Conservation (phyloP, 495 filamentous ascomycete species). For the Bryoglossum gracile region DNA sequence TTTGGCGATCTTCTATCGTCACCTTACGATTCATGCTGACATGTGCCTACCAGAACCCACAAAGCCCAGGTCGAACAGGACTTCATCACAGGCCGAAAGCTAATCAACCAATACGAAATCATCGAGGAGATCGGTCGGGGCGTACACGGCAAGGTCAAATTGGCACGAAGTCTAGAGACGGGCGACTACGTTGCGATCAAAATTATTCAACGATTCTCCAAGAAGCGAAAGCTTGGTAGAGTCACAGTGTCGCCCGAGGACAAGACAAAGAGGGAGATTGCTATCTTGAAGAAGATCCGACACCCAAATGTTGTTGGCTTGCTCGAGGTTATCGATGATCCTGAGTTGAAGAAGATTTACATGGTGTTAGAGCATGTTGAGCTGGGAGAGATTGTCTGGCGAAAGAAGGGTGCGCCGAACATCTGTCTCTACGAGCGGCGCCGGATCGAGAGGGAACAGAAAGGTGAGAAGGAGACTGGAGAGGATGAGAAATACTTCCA, state of each 20-base stretch:
- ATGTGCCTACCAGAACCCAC: slow-evolving; percentile 53
- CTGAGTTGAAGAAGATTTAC: slow-evolving; percentile 92
- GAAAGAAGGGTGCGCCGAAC: slow-evolving; percentile 71
- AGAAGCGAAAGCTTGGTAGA: slow-evolving; percentile 79
- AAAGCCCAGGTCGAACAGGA: slow-evolving; percentile 85
- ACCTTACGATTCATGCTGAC: slow-evolving; percentile 7
- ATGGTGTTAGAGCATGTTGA: slow-evolving; percentile 94
- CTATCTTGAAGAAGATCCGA: slow-evolving; percentile 94
- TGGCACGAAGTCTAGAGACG: slow-evolving; percentile 70
- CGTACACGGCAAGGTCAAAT: slow-evolving; percentile 94
- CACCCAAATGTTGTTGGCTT: slow-evolving; percentile 93
- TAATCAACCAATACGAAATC: slow-evolving; percentile 96
- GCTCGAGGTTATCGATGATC: slow-evolving; percentile 96
- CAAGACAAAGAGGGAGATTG: slow-evolving; percentile 95
- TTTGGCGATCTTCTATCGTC: not conserved
- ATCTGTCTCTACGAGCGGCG: slow-evolving; percentile 76
- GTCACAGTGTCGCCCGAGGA: slow-evolving; percentile 63
- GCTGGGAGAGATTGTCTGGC: slow-evolving; percentile 88
- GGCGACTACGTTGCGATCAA: slow-evolving; percentile 90
- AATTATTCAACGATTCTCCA: slow-evolving; percentile 93
- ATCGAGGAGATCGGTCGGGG: slow-evolving; percentile 92
- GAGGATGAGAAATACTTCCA: slow-evolving; percentile 58
- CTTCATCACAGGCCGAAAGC: slow-evolving; percentile 78
- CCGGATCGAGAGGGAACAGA: slow-evolving; percentile 64
- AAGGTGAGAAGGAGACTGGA: slow-evolving; percentile 49